A percentile compares a stretch with the other conserved stretches of the same genome.
These are phyloP conservation scores for Lepiota brunneoincarnata DNA, from an alignment of 768 basidiomycete genomes.

Conservation along the genomic window DNA sequence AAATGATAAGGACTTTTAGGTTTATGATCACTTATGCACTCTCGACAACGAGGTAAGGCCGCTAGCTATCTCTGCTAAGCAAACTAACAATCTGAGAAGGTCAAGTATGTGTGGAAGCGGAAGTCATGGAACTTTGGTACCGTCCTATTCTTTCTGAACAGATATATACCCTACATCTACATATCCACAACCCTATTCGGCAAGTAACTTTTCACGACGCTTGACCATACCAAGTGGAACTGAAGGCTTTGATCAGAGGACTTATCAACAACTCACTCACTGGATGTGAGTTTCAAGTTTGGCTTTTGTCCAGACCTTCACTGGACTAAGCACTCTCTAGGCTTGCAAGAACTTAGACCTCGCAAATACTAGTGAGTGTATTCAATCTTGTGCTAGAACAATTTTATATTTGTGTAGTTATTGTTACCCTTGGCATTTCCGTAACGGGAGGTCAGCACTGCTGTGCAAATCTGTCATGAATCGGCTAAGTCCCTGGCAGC, in stretches of 20 bases:
- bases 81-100: slow-evolving; percentile 23
- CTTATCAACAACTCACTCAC: too few relatives aligned
- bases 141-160: not conserved
- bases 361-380: not conserved
- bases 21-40: too few relatives aligned
- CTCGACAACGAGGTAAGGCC: too few relatives aligned
- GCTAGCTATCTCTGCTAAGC: too few relatives aligned
- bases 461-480: not conserved
- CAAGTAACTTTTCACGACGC: not conserved
- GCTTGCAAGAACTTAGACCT: not conserved
- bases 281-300: too few relatives aligned
- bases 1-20: too few relatives aligned
- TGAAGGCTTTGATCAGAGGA: not conserved
- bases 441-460: not conserved
- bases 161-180: not conserved
- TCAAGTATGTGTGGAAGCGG: slow-evolving; percentile 1
- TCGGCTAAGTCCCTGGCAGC: not conserved
- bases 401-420: not conserved
- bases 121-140: slow-evolving; percentile 2
- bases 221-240: too few relatives aligned
- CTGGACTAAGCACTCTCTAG: too few relatives aligned
- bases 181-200: not conserved
- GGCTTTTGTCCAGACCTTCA: too few relatives aligned
- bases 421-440: not conserved
- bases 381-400: not conserved